phyloP scores from a whole-genome alignment of 75 land plant species.

The Cunninghamia lanceolata region DNA sequence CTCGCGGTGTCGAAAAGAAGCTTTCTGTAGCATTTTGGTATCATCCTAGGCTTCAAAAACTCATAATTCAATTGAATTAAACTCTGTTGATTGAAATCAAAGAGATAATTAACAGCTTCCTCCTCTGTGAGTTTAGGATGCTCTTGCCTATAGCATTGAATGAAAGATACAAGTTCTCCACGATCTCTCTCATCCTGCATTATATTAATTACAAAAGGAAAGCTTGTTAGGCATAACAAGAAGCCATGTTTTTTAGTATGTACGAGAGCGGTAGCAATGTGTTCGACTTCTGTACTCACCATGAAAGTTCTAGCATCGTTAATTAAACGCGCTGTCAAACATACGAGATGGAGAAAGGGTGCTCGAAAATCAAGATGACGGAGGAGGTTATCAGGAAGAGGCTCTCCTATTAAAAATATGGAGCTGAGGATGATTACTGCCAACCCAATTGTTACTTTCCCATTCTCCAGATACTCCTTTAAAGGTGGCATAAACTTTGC shows the following conservation, averaged over 20 bases:
- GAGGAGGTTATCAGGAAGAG: no score
- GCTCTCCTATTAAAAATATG: no score
- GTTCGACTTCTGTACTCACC: neutral
- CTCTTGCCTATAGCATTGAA: slow-evolving; percentile 26
- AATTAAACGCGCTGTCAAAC: no score
- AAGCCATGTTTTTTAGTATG: neutral
- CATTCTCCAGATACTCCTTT: no score
- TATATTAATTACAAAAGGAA: neutral
- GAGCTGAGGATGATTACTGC: no score
- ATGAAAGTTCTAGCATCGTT: neutral
- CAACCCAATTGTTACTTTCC: no score
- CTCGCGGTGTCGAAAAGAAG: slow-evolving; percentile 23
- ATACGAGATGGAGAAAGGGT: no score
- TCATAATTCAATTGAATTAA: slow-evolving; percentile 22
- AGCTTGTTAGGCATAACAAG: neutral
- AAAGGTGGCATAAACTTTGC: no score
- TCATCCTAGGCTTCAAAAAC: neutral
- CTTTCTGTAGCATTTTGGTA: slow-evolving; percentile 15
- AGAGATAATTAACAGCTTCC: slow-evolving; percentile 5
- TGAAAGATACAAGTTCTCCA: slow-evolving; percentile 12
- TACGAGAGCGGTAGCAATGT: no score
- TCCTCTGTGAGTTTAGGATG: slow-evolving; percentile 12
- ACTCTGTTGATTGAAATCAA: slow-evolving; percentile 1
- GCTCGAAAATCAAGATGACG: no score
- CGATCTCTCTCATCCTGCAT: slow-evolving; percentile 14